Base-by-base conservation (phyloP, 2,329 filamentous ascomycete genomes). In the Chaetomiaceae sp. region DNA sequence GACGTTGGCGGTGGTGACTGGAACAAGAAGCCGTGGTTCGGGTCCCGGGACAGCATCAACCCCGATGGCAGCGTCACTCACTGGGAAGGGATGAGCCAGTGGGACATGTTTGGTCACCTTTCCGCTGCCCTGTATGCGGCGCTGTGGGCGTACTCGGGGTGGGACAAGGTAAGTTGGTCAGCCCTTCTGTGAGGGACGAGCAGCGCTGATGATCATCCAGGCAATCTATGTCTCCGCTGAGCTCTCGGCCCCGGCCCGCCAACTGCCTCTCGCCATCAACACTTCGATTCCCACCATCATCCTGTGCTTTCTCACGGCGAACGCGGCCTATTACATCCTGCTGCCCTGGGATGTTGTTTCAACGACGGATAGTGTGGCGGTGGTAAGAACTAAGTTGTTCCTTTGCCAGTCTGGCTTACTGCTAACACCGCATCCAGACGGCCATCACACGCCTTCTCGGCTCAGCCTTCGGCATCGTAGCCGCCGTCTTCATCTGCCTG, bases 91-190 rank as follows among this genome's bases (percentile, higher is more conserved):
- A 60, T 85, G 38, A 69, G 73, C 5, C 65, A 71, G 25, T 85
- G 82, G 83, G 79, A 82, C 52, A 71, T 79, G 11, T 74, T 84
- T 23, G 82, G 82, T 0, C 78, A 84, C 59, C 78, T 79, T 52
- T 81, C 80, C 3, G 75, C 81, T 1, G 83, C 82, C 0, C 70
- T 85, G 1, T 85, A 85, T 59, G 82, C 77, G 0, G 81, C 80
- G 0, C 63, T 85, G 0, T 86, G 82, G 82, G 82, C 80, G 0
- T 86, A 84, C 55, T 82, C 79, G 0, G 83, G 83, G 0, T 86
- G 83, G 83, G 83, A 85, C 51, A 85, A 84, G 69, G 80, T 80
- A 19, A 20, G 44, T 36, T 79, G 3, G 3, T 4, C 36, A 69
- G 17, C 73, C 61, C 7, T 66, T 63, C 3, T 51, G 66, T 1